Base-by-base conservation (phyloP, 352 stramenopile species). In the Plasmopara viticola region DNA sequence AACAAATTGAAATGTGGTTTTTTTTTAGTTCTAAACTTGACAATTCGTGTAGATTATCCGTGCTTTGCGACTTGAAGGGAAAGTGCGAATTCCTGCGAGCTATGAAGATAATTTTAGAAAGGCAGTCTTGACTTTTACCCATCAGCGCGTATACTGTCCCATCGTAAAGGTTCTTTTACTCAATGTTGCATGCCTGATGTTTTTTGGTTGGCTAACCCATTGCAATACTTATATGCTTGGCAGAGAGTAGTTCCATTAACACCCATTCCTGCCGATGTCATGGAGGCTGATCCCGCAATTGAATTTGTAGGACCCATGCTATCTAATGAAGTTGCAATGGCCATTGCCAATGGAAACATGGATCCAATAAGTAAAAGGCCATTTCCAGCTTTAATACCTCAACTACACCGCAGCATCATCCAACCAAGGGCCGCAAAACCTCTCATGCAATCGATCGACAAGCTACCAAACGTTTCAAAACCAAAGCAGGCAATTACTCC, bases 131-230 rank as follows among this genome's bases (percentile, higher is more conserved):
- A 90, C 79, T 13, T 90, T 90, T 50, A 72, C 65, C 0, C 75
- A 88, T 49, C 79, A 90, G 51, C 72, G 75, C 2, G 77, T 90
- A 18, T 90, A 74, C 59, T 78, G 84, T 34, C 79, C 79, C 10
- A 53, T 39, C 10, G 64, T 63, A 35, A 60, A 86, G 61, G 78
- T 88, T 49, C 7, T 8, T 5, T 10, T 20, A 18, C 8, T 12
- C 40, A 30, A 20, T 39, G n/a, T 13, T 5, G 42, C 17, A 28
- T 35, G n/a, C 10, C 13, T 33, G 28, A 15, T 34, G 8, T 33
- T 44, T 42, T 29, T 15, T 17, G 28, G 17, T 48, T 14, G 43
- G 41, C 34, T 43, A 31, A 64, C 42, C 37, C 10, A 15, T 33
- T 42, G 28, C 1, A 13, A 50, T 51, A 20, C 17, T 28, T 35